These are phyloP conservation scores for Coix lacrymajobi DNA, from an alignment of 176 grass and related monocot genomes.

Conservation along the genomic window DNA sequence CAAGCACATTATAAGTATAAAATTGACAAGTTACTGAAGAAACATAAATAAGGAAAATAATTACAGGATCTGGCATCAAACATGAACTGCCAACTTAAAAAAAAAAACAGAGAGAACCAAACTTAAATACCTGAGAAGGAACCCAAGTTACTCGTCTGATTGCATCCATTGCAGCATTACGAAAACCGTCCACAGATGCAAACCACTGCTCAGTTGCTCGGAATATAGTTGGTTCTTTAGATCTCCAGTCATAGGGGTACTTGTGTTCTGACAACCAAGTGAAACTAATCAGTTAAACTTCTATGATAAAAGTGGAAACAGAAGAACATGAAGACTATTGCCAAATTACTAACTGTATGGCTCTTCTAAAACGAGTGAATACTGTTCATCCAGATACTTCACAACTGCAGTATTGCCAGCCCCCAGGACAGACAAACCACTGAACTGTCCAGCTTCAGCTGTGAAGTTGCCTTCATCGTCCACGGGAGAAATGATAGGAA, in stretches of 20 bases:
- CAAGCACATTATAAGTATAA: neutral
- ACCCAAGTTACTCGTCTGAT: slow-evolving; percentile 81
- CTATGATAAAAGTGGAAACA: neutral
- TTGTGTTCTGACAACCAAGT: slow-evolving; percentile 72
- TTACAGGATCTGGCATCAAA: neutral
- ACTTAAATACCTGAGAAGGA: slow-evolving; percentile 67
- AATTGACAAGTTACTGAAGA: slow-evolving; percentile 4
- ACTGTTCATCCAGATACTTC: slow-evolving; percentile 64
- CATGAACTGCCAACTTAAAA: neutral
- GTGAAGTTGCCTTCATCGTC: slow-evolving; percentile 96
- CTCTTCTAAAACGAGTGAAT: slow-evolving; percentile 80
- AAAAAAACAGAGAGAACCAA: neutral
- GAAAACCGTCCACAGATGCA: slow-evolving; percentile 95
- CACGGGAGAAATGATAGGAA: slow-evolving; percentile 83
- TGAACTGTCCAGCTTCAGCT: slow-evolving; percentile 79
- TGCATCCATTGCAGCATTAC: slow-evolving; percentile 92
- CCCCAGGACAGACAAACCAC: slow-evolving; percentile 76
- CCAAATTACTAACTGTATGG: slow-evolving; percentile 78
- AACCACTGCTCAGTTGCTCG: slow-evolving; percentile 99
- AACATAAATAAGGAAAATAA: slow-evolving; percentile 17
- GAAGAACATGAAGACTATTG: slow-evolving; percentile 3
- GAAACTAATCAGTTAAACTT: slow-evolving; percentile 17
- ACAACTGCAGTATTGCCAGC: slow-evolving; percentile 81
- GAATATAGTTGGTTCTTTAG: slow-evolving; percentile 97
- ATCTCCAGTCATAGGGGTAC: slow-evolving; percentile 99